A percentile compares a stretch with the other conserved stretches of the same genome.
These are phyloP conservation scores for Pugionium dolabratum DNA, from an alignment of 345 rosid genomes.

Conservation along the genomic window DNA sequence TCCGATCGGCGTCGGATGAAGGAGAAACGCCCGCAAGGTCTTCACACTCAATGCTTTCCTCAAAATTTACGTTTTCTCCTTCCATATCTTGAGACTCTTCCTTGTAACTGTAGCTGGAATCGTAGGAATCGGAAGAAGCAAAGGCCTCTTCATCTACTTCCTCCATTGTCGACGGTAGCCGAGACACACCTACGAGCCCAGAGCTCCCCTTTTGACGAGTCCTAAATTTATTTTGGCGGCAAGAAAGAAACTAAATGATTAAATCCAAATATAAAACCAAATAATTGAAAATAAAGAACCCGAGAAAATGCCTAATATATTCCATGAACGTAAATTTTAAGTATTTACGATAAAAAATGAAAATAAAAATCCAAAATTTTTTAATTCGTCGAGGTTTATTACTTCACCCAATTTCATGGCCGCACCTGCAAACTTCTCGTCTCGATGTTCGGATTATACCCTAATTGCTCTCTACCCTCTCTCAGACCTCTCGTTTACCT, in stretches of 20 bases:
- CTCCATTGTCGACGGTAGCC: slow-evolving; percentile 38
- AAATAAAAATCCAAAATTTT: slow-evolving; percentile 10
- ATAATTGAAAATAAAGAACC: slow-evolving; percentile 3
- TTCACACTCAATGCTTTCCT: slow-evolving; percentile 33
- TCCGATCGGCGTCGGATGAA: slow-evolving; percentile 59
- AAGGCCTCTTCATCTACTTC: slow-evolving; percentile 45
- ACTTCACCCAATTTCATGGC: slow-evolving; percentile 37
- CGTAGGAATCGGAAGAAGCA: slow-evolving; percentile 50
- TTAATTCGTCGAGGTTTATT: slow-evolving; percentile 26
- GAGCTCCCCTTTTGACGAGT: slow-evolving; percentile 28
- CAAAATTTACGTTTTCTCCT: slow-evolving; percentile 38
- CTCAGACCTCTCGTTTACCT: slow-evolving; percentile 44
- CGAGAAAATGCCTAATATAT: neutral
- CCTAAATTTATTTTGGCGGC: slow-evolving; percentile 39
- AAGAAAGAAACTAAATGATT: slow-evolving; percentile 5
- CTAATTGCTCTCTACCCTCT: slow-evolving; percentile 49
- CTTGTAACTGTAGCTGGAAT: slow-evolving; percentile 54
- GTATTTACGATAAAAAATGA: neutral
- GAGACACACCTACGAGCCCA: slow-evolving; percentile 30
- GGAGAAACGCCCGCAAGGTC: slow-evolving; percentile 38
- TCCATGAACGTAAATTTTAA: slow-evolving; percentile 1
- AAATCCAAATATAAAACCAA: neutral
- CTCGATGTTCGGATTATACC: slow-evolving; percentile 62
- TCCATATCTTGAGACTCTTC: slow-evolving; percentile 34
- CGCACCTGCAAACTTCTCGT: slow-evolving; percentile 37